Conservation (phyloP, 2,329 filamentous ascomycete species). For the Cladosporium velox region DNA sequence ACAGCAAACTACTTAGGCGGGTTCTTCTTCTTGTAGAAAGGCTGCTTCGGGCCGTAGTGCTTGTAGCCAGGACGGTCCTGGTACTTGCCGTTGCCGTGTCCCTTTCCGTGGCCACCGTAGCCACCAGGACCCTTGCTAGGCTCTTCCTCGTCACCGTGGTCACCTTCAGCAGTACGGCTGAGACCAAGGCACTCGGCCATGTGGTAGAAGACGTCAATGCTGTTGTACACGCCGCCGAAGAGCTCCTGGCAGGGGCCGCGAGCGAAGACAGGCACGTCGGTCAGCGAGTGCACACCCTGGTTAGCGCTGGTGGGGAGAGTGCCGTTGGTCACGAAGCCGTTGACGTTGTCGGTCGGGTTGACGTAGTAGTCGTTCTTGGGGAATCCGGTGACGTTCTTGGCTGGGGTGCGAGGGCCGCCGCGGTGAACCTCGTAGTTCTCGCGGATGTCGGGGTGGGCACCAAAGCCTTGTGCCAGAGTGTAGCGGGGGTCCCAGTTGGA, state of each 20-base stretch:
- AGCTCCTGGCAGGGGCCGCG: conserved; percentile 75
- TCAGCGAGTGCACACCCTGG: conserved; percentile 75
- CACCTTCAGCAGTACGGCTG: conserved; percentile 23
- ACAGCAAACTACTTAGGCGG: neutral
- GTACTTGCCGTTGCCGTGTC: conserved; percentile 24
- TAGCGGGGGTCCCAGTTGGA: conserved; percentile 84
- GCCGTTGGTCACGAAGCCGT: conserved; percentile 74
- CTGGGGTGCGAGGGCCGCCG: conserved; percentile 63
- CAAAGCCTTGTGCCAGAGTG: conserved; percentile 72
- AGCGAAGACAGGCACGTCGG: conserved; percentile 77
- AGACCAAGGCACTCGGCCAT: conserved; percentile 70
- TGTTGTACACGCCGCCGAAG: conserved; percentile 71
- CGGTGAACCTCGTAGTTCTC: conserved; percentile 76
- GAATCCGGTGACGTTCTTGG: conserved; percentile 55
- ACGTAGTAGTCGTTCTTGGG: conserved; percentile 60
- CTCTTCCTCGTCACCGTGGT: conserved; percentile 16
- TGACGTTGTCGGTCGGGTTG: conserved; percentile 65
- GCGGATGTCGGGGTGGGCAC: conserved; percentile 71
- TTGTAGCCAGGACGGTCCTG: conserved; percentile 20
- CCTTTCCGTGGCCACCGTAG: conserved; percentile 22
- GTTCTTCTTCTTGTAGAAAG: conserved; percentile 19
- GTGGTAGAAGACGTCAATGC: conserved; percentile 73
- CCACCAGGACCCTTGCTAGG: conserved; percentile 24
- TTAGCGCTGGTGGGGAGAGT: conserved; percentile 65
- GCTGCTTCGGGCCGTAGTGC: conserved; percentile 19